Percentiles rank a stretch among this genome's conserved stretches.
These are phyloP conservation scores for Lojkania enalia DNA, from an alignment of 2,329 filamentous ascomycete species.

Conservation along the genomic window DNA sequence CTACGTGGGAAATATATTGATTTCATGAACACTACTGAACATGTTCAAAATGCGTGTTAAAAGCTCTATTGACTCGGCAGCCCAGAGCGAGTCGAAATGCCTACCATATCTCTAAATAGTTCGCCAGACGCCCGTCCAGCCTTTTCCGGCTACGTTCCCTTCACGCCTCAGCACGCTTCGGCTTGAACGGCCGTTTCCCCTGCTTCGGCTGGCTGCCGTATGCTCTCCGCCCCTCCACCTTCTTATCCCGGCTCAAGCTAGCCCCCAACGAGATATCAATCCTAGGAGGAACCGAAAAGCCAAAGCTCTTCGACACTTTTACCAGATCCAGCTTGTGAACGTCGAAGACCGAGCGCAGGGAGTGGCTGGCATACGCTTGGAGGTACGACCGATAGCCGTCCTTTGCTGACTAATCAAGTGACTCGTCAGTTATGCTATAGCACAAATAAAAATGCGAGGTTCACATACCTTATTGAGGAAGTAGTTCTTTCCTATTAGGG, in stretches of 20 bases:
- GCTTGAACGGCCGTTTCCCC: constrained; percentile 57
- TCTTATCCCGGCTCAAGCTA: constrained; percentile 74
- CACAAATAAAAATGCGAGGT: not conserved
- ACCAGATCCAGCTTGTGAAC: constrained; percentile 79
- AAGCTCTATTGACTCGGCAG: no score
- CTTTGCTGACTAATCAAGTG: no score
- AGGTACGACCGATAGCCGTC: constrained; percentile 92
- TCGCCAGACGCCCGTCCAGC: no score
- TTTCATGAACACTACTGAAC: no score
- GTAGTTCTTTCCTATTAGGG: constrained; percentile 92
- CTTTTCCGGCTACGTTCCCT: no score
- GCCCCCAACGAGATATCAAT: constrained; percentile 79
- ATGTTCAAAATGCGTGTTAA: no score
- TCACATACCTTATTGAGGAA: constrained; percentile 80
- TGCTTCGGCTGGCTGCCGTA: constrained; percentile 81
- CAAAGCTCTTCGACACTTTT: constrained; percentile 84
- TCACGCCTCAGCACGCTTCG: constrained; percentile 37
- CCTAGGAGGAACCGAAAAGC: constrained; percentile 74
- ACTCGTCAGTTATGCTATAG: constrained; percentile 10
- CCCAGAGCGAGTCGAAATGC: no score
- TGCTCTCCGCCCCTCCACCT: constrained; percentile 63
- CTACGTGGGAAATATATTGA: no score
- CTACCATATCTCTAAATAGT: no score
- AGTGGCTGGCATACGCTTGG: constrained; percentile 90
- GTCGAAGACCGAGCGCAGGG: constrained; percentile 80